Percentiles rank a stretch among this genome's conserved stretches.
Evolutionary conservation across 1,139 yeast species (phyloP).

Genomic region (Debaryomyces sp.): DNA sequence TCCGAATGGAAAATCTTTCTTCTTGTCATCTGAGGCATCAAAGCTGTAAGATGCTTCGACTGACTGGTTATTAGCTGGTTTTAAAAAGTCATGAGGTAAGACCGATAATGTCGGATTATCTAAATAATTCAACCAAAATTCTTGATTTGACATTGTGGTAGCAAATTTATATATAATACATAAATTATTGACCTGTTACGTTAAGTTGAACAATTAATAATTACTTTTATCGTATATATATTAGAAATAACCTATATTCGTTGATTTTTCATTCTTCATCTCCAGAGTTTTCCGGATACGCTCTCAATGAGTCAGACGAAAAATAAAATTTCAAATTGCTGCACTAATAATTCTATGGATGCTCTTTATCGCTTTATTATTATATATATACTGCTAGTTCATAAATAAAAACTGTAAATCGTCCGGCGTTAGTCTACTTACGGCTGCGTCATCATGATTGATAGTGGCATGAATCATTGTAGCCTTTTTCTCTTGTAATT

Average conservation of each 20-base stretch:
- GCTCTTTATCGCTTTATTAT: neutral
- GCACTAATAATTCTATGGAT: neutral
- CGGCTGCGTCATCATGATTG: slow-evolving; percentile 88
- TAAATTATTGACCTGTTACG: neutral
- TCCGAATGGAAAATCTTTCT: slow-evolving; percentile 49
- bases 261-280: neutral
- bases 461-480: slow-evolving; percentile 97
- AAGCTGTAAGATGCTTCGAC: slow-evolving; percentile 61
- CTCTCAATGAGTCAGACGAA: slow-evolving; percentile 7
- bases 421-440: slow-evolving; percentile 83
- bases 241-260: neutral
- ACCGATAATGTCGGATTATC: slow-evolving; percentile 85
- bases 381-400: slow-evolving; percentile 40
- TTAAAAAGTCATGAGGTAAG: slow-evolving; percentile 83
- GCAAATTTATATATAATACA: slow-evolving; percentile 1
- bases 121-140: slow-evolving; percentile 69
- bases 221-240: neutral
- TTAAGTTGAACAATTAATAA: neutral
- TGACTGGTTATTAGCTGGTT: slow-evolving; percentile 71
- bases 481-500: slow-evolving; percentile 94
- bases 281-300: slow-evolving; percentile 1
- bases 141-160: slow-evolving; percentile 16
- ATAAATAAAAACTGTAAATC: slow-evolving; percentile 92
- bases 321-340: neutral
- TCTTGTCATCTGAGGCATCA: slow-evolving; percentile 28